phyloP scores from a whole-genome alignment of 2,329 filamentous ascomycete species.

The Didymellaceae sp. region DNA sequence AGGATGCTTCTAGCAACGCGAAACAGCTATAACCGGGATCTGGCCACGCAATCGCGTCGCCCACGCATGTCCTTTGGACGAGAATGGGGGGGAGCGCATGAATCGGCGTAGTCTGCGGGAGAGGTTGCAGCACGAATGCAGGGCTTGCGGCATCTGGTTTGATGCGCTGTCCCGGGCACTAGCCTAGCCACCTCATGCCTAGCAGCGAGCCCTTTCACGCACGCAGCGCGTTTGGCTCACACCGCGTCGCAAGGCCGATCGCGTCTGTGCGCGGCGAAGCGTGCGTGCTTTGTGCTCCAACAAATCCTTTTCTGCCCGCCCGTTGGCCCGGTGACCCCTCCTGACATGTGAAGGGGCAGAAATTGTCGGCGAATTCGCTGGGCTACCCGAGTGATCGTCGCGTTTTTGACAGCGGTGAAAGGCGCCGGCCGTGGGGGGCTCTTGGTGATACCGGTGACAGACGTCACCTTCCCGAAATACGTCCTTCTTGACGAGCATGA shows the following conservation, averaged over 20 bases:
- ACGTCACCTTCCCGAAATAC: constrained; percentile 6
- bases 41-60: neutral
- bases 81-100: no score
- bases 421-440: constrained; percentile 1
- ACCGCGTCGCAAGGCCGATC: constrained; percentile 14
- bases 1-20: constrained; percentile 11
- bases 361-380: constrained; percentile 15
- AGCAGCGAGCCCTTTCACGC: constrained; percentile 1
- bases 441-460: neutral
- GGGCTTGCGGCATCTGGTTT: constrained; percentile 8
- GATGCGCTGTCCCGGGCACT: constrained; percentile 16
- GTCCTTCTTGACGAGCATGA: constrained; percentile 6
- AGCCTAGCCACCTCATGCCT: constrained; percentile 10
- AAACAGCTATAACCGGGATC: constrained; percentile 5
- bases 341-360: constrained; percentile 11
- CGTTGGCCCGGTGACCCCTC: constrained; percentile 17
- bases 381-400: constrained; percentile 9
- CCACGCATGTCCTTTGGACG: constrained; percentile 5
- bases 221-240: constrained; percentile 6
- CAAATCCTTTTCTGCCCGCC: constrained; percentile 8
- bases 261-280: constrained; percentile 12
- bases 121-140: constrained; percentile 5
- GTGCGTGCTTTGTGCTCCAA: no score
- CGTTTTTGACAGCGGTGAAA: constrained; percentile 13
- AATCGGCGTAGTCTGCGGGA: constrained; percentile 1